Conservation (phyloP, 129 eudicot species). For the Sambucus nigra region DNA sequence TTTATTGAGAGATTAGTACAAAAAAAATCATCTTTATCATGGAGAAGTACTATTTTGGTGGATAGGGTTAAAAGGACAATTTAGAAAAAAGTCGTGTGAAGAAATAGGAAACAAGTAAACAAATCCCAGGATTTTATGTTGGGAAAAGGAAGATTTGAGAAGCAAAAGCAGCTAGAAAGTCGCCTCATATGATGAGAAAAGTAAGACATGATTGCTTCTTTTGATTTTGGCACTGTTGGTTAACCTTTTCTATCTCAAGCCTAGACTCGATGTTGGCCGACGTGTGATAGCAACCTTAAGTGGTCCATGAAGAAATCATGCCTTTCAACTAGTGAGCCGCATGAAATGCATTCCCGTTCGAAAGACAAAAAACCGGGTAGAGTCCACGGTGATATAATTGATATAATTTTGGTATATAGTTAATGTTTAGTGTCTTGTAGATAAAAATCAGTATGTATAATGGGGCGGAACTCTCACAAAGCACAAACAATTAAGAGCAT, state of each 20-base stretch:
- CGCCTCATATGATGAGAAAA: conserved; percentile 23
- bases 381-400: too few relatives aligned
- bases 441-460: too few relatives aligned
- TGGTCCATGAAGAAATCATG: conserved; percentile 8
- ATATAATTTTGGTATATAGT: too few relatives aligned
- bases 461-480: too few relatives aligned
- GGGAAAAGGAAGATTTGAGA: conserved; percentile 22
- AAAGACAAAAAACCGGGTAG: too few relatives aligned
- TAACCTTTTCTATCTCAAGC: conserved; percentile 20
- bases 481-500: too few relatives aligned
- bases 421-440: too few relatives aligned
- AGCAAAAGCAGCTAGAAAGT: conserved; percentile 16
- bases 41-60: conserved; percentile 24
- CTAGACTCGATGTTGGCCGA: conserved; percentile 10
- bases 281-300: conserved; percentile 10
- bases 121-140: conserved; percentile 38
- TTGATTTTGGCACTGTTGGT: conserved; percentile 45
- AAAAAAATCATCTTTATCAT: too few relatives aligned
- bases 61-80: conserved; percentile 38
- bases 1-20: background rate
- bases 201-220: too few relatives aligned
- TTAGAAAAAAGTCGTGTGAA: conserved; percentile 12
- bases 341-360: background rate
- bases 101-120: conserved; percentile 25
- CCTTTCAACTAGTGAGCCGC: background rate